Conservation (phyloP, 164 flowering plant genomes). For the Vitis riparia region DNA sequence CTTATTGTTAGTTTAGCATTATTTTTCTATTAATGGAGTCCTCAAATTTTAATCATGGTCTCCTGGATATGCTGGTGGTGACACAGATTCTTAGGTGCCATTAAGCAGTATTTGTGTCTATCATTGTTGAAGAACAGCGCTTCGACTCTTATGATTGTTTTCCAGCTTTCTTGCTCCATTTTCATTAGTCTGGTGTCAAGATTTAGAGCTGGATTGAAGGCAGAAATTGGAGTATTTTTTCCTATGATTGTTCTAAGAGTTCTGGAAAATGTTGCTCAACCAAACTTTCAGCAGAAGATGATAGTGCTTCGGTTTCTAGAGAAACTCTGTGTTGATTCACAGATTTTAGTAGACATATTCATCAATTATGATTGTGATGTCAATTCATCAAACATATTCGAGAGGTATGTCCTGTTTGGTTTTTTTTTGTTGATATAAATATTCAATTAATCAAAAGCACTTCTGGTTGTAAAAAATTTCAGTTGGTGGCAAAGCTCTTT, state of each 20-base stretch:
- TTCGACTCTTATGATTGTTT: conserved; percentile 92
- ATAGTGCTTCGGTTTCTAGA: conserved; percentile 91
- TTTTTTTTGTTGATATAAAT: background rate
- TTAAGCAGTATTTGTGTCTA: conserved; percentile 92
- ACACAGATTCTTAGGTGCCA: conserved; percentile 94
- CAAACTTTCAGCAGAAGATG: conserved; percentile 98
- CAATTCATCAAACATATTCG: conserved; percentile 91
- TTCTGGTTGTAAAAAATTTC: no score
- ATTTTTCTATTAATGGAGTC: background rate
- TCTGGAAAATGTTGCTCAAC: conserved; percentile 94
- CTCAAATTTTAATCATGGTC: background rate
- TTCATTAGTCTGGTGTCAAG: conserved; percentile 92
- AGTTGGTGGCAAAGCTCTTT: background rate
- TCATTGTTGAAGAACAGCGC: conserved; percentile 98
- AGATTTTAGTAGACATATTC: conserved; percentile 89
- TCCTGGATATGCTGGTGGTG: conserved; percentile 7
- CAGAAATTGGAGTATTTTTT: conserved; percentile 99
- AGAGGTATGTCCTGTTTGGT: conserved; percentile 57
- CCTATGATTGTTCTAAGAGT: conserved; percentile 99
- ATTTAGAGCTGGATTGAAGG: conserved; percentile 98
- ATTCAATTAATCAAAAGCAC: no score
- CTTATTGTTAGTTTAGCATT: background rate
- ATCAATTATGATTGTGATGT: conserved; percentile 98
- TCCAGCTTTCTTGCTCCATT: conserved; percentile 98
- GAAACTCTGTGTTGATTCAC: conserved; percentile 88